Conservation (phyloP, 768 basidiomycete species). For the Kwoniella botswanensis region DNA sequence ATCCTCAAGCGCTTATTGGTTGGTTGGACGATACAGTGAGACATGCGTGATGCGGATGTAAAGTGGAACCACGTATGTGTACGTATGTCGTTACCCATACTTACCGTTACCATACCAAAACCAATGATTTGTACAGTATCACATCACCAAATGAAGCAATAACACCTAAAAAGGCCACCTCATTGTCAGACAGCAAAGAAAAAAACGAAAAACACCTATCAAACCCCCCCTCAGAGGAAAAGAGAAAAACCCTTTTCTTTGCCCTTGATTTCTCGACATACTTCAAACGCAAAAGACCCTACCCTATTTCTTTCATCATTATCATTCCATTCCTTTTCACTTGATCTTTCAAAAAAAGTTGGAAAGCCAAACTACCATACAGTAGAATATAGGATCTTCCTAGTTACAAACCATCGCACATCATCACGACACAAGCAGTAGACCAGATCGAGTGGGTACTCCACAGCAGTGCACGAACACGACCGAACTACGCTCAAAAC, state of each 20-base stretch:
- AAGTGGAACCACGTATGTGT: too few species aligned
- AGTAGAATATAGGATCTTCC: neutral
- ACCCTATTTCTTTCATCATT: neutral
- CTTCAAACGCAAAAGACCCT: conserved; percentile 19
- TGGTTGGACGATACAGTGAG: too few species aligned
- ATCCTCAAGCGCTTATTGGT: too few species aligned
- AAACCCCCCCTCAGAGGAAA: neutral
- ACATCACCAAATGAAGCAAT: neutral
- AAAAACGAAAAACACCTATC: neutral
- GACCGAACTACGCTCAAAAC: too few species aligned
- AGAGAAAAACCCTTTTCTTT: neutral
- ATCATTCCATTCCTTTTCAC: neutral
- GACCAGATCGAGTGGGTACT: neutral
- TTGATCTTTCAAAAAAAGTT: neutral
- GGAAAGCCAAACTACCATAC: neutral
- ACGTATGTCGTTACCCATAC: too few species aligned
- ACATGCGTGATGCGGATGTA: too few species aligned
- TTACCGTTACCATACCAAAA: too few species aligned
- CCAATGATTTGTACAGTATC: too few species aligned
- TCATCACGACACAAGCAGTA: neutral
- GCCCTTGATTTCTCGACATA: conserved; percentile 15
- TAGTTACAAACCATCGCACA: neutral
- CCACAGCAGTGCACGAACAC: too few species aligned
- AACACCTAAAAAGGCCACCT: neutral
- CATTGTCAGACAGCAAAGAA: neutral